phyloP scores from a whole-genome alignment of 2,329 filamentous ascomycete species.

The Calycina marina region DNA sequence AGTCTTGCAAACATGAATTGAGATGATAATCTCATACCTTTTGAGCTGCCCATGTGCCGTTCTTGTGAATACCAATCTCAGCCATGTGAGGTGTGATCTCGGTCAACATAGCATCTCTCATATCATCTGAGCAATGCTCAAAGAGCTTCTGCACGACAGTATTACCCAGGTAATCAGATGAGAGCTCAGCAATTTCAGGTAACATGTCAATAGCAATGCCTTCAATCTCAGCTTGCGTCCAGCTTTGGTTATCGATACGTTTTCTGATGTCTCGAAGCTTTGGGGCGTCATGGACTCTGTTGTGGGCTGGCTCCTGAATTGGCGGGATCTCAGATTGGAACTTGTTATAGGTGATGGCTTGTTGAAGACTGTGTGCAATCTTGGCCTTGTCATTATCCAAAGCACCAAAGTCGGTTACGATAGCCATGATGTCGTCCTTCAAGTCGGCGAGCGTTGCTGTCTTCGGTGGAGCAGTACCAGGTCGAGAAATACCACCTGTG shows the following conservation, averaged over 20 bases:
- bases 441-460: slow-evolving; percentile 66
- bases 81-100: slow-evolving; percentile 85
- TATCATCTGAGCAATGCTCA: slow-evolving; percentile 81
- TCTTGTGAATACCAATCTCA: slow-evolving; percentile 97
- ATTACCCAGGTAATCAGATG: slow-evolving; percentile 94
- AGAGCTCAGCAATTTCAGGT: slow-evolving; percentile 85
- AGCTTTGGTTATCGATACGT: slow-evolving; percentile 88
- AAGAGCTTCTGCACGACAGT: slow-evolving; percentile 99
- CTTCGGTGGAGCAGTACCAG: slow-evolving; percentile 38
- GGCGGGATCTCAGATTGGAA: slow-evolving; percentile 79
- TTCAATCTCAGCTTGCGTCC: slow-evolving; percentile 78
- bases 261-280: slow-evolving; percentile 93
- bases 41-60: slow-evolving; percentile 96
- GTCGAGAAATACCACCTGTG: slow-evolving; percentile 25
- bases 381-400: slow-evolving; percentile 60
- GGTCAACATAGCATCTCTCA: slow-evolving; percentile 80
- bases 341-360: slow-evolving; percentile 57
- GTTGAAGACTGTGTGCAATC: slow-evolving; percentile 61
- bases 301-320: slow-evolving; percentile 76
- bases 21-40: no score
- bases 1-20: no score
- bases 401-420: slow-evolving; percentile 80
- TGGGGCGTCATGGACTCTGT: slow-evolving; percentile 81
- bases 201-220: slow-evolving; percentile 87
- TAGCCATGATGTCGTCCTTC: slow-evolving; percentile 67